Conservation (phyloP, 1,284 basidiomycete species). For the Cystobasidium pallidum region DNA sequence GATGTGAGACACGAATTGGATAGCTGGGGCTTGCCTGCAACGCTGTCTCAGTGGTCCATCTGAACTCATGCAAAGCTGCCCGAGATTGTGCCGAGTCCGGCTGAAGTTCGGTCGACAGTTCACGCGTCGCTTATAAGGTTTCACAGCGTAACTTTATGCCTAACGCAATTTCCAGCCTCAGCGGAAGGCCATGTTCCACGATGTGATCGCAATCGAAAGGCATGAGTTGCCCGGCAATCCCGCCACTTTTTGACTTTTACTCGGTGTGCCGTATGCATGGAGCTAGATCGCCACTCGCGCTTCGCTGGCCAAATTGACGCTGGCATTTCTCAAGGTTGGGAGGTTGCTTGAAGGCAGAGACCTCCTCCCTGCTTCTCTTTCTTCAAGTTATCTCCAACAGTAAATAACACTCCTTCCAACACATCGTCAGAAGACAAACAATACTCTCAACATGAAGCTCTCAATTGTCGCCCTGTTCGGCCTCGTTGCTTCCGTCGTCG, state of each 20-base stretch:
- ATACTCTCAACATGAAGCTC: constrained; percentile 30
- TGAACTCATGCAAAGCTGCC: too few relatives aligned
- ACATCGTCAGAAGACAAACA: constrained; percentile 6
- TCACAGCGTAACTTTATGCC: constrained; percentile 5
- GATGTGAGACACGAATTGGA: too few relatives aligned
- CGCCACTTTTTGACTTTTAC: constrained; percentile 8
- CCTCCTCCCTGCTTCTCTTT: constrained; percentile 14
- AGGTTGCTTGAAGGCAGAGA: constrained; percentile 10
- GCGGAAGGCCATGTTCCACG: background rate
- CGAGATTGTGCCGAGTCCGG: too few relatives aligned
- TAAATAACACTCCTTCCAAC: constrained; percentile 14
- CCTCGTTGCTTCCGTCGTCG: constrained; percentile 38
- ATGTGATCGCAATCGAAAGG: constrained; percentile 26
- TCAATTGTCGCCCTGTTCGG: constrained; percentile 27
- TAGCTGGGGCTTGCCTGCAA: too few relatives aligned
- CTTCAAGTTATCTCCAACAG: background rate
- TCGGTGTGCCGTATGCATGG: background rate
- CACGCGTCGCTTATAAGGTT: constrained; percentile 2
- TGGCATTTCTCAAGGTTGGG: background rate
- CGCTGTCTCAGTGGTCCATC: too few relatives aligned
- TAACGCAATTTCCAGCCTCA: background rate
- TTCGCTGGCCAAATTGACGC: constrained; percentile 17
- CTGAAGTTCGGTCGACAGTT: too few relatives aligned
- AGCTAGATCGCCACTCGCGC: constrained; percentile 26
- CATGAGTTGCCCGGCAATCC: constrained; percentile 8